These are phyloP conservation scores for Stereocaulon alpinum DNA, from an alignment of 495 filamentous ascomycete genomes.

Conservation along the genomic window DNA sequence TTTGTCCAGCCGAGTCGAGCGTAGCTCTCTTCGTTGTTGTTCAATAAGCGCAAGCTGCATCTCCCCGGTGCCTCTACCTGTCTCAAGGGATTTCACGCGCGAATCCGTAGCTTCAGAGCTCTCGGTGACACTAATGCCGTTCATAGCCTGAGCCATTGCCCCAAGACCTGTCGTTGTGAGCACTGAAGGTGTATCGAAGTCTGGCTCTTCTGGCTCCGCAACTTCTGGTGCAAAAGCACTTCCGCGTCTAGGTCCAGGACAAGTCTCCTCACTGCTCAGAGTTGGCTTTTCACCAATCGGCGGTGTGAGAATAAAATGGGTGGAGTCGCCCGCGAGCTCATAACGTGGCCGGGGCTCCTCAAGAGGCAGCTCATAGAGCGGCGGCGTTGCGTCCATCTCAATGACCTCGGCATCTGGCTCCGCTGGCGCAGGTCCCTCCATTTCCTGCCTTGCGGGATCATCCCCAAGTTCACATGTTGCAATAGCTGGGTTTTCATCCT, in stretches of 20 bases:
- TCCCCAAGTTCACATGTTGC: constrained; percentile 24
- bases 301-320: constrained; percentile 20
- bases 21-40: constrained; percentile 15
- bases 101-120: constrained; percentile 29
- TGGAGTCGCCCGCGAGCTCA: constrained; percentile 36
- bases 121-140: constrained; percentile 22
- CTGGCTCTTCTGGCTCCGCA: constrained; percentile 15
- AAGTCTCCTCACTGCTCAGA: constrained; percentile 25
- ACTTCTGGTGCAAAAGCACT: constrained; percentile 40
- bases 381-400: constrained; percentile 35
- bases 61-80: background rate
- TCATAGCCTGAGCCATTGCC: constrained; percentile 24
- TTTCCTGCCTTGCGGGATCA: constrained; percentile 15
- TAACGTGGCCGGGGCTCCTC: constrained; percentile 27
- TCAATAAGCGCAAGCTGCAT: constrained; percentile 10
- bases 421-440: constrained; percentile 3
- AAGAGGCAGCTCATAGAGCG: constrained; percentile 39
- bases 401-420: constrained; percentile 2
- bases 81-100: constrained; percentile 28
- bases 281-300: constrained; percentile 7
- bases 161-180: constrained; percentile 18
- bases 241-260: constrained; percentile 28
- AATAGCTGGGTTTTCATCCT: constrained; percentile 28
- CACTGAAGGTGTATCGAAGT: constrained; percentile 2
- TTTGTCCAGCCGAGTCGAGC: constrained; percentile 9